Base-by-base conservation (phyloP, 2,329 filamentous ascomycete species). In the Exophiala phaeomuriformis region DNA sequence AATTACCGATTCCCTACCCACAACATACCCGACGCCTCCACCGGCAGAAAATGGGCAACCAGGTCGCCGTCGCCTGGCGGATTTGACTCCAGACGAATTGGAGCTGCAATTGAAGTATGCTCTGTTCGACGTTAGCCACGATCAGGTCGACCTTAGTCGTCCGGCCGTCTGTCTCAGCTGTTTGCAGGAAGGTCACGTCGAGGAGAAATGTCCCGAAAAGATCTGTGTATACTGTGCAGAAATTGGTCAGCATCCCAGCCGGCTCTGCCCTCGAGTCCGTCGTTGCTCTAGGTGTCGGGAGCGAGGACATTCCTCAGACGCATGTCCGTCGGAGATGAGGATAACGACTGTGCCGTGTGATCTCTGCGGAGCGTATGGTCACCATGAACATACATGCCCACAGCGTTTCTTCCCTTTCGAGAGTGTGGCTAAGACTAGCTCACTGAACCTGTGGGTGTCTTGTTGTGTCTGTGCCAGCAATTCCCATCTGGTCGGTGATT, bases 381-480 rank as follows among this genome's bases (percentile, higher is more conserved):
- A 89, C 61, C 61, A 75, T 5, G 85, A 88, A 64, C 65, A 71
- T 8, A 68, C 76, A 2, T 88, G 85, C 65, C 75, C 78, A 49
- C 71, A 75, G 45, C 69, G 84, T 28, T 88, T 71, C 53, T 62
- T 69, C 8, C 68, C 68, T 30, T 6, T 63, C 62, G 33, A 28
- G 30, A 64, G 29, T 53, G 58, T 19, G 32, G 5, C 52, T 63
- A 5, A 50, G 62, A 29, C 12, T 4, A 63, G 65, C 4, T 63
- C 67, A 5, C 61, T 73, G 7, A 63, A 65, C 7, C 67, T 75
- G 9, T 74, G 72, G 32, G 65, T 75, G 35, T 74, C 69, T 32
- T 75, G 73, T 60, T 67, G 69, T 31, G 63, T 69, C 50, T 75
- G 73, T 61, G 66, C 67, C 32, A 74, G 71, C 60, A 67, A 66